Percentiles rank a stretch among this genome's conserved stretches.
Conservation (phyloP, 768 basidiomycete genomes). For the Melanogaster broomeanus region DNA sequence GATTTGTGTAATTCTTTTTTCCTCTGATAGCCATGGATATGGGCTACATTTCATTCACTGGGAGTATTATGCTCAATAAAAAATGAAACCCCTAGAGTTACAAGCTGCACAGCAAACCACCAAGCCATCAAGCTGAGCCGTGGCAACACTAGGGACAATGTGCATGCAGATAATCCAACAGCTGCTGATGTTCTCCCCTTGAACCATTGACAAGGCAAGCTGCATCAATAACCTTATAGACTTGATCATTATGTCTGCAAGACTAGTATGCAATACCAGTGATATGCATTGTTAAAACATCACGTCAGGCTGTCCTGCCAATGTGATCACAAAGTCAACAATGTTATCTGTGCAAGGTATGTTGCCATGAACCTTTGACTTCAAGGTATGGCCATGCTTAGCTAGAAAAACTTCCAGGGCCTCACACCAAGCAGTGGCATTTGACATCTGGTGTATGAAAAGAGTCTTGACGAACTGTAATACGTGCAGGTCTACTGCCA, state of each 20-base stretch:
- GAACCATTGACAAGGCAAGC: not conserved
- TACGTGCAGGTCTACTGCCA: no score
- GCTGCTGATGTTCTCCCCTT: not conserved
- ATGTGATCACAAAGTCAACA: not conserved
- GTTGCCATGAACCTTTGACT: slow-evolving; percentile 7
- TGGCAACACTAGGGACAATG: no score
- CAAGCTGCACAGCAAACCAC: no score
- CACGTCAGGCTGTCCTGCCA: slow-evolving; percentile 23
- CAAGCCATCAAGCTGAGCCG: no score
- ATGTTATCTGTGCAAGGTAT: not conserved
- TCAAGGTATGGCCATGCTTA: slow-evolving; percentile 8
- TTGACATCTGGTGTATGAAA: not conserved
- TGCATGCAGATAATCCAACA: slow-evolving; percentile 23
- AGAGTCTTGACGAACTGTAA: no score
- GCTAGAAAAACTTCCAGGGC: slow-evolving; percentile 14
- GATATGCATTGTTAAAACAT: slow-evolving; percentile 23
- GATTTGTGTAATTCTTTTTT: no score
- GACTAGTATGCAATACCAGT: slow-evolving; percentile 20
- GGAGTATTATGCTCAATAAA: no score
- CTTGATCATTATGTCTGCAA: slow-evolving; percentile 17
- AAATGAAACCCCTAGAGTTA: no score
- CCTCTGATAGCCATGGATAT: no score
- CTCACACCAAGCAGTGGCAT: slow-evolving; percentile 10
- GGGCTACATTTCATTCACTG: no score
- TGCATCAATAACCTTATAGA: slow-evolving; percentile 17